Base-by-base conservation (phyloP, 192 early-diverging fungal species). In the Coemansia sp. region DNA sequence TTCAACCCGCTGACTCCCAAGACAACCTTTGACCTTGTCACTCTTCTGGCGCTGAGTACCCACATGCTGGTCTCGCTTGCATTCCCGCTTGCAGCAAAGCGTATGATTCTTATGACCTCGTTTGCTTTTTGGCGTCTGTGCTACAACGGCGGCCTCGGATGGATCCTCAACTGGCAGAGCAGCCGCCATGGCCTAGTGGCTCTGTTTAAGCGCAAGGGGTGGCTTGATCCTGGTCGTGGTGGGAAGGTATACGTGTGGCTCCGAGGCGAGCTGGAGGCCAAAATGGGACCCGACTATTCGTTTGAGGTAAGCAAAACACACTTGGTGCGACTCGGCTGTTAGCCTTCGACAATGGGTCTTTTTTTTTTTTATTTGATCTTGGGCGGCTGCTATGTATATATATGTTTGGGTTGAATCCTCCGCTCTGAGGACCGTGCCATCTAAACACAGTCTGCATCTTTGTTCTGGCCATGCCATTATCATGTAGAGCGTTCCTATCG, bases 71-170 rank as follows among this genome's bases (percentile, higher is more conserved):
- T 92, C 42, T 89, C 92, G 64, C 87, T 94, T 41, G 61, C 85
- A 9, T 69, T 91, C 69, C 85, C 89, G 39, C 58, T 84, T 56
- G 77, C 65, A 4, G 64, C 82, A 67, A 82, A 81, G 62, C 87
- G 84, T 41, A 77, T 67, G 61, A 58, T 92, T 37, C 93, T 94
- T 72, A 52, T 97, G 61, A 71, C 83, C 6, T 69, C 93, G 15
- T 96, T 96, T 77, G 59, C 90, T 8, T 92, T 93, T 68, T 98
- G 95, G 95, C 88, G 96, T 61, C 68, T 87, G 37, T 86, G 87
- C 62, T 97, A 97, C 83, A 95, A 96, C 74, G 83, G 84, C 6
- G 94, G 92, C n/a, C 74, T 98, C 6, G 96, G 96, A 13, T 84
- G 87, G 61, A 74, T 97, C 16, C 80, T 98, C 49, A 92, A 90